phyloP scores from a whole-genome alignment of 2,329 filamentous ascomycete genomes.

The Chaetomium strumarium region DNA sequence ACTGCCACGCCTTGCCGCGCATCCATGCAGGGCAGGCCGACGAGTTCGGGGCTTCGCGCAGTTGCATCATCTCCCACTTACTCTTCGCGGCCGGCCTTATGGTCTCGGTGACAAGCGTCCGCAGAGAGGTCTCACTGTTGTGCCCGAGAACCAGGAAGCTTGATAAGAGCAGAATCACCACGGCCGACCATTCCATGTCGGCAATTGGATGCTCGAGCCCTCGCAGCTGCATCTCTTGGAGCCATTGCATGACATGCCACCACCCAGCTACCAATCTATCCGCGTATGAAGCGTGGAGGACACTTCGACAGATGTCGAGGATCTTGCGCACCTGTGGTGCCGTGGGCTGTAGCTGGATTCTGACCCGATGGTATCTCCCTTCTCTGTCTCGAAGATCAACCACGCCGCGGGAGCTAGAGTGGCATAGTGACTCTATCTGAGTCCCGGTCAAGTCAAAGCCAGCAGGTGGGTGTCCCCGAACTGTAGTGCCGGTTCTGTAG shows the following conservation, averaged over 20 bases:
- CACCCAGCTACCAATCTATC: slow-evolving; percentile 62
- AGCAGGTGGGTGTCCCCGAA: slow-evolving; percentile 39
- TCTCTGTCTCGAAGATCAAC: slow-evolving; percentile 62
- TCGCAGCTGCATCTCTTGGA: slow-evolving; percentile 28
- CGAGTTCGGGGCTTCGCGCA: slow-evolving; percentile 42
- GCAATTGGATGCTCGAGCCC: slow-evolving; percentile 32
- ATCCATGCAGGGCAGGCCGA: slow-evolving; percentile 51
- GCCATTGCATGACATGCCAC: slow-evolving; percentile 70
- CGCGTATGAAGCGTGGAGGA: slow-evolving; percentile 52
- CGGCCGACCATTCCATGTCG: slow-evolving; percentile 63
- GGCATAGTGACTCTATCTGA: slow-evolving; percentile 49
- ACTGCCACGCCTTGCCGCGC: slow-evolving; percentile 62
- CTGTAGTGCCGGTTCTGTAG: slow-evolving; percentile 44
- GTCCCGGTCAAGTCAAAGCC: slow-evolving; percentile 42
- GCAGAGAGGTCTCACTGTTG: slow-evolving; percentile 19
- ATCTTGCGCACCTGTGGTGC: slow-evolving; percentile 56
- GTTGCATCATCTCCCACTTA: slow-evolving; percentile 43
- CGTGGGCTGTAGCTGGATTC: slow-evolving; percentile 60
- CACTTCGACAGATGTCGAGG: slow-evolving; percentile 57
- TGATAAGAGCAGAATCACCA: slow-evolving; percentile 58
- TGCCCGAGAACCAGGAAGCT: slow-evolving; percentile 55
- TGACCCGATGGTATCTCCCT: slow-evolving; percentile 58
- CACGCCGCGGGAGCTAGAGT: slow-evolving; percentile 53
- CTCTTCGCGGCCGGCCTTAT: slow-evolving; percentile 14
- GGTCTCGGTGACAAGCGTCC: background rate